A percentile compares a stretch with the other conserved stretches of the same genome.
Evolutionary conservation across 768 basidiomycete species (phyloP).

Genomic region (Tricholoma sp.): DNA sequence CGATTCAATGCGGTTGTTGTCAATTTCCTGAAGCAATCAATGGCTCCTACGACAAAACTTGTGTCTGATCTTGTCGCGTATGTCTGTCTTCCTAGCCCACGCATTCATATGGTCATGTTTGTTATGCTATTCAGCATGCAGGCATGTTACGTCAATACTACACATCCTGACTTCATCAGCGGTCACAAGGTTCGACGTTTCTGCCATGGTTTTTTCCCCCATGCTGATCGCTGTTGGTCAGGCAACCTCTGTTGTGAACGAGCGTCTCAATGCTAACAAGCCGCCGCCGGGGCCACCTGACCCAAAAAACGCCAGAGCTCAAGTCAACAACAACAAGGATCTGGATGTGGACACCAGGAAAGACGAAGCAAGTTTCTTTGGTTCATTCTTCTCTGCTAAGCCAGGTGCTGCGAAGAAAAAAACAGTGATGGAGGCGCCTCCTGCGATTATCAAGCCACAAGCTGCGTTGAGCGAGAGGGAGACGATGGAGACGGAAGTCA

Average conservation of each 20-base stretch:
- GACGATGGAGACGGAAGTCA: conserved; percentile 98
- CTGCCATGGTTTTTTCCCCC: not conserved
- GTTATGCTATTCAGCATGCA: conserved; percentile 65
- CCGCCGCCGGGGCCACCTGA: conserved; percentile 50
- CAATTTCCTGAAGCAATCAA: conserved; percentile 92
- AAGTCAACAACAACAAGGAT: conserved; percentile 90
- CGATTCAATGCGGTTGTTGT: conserved; percentile 95
- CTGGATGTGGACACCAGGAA: conserved; percentile 87
- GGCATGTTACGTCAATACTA: conserved; percentile 98
- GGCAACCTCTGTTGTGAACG: conserved; percentile 87
- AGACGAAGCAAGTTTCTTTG: conserved; percentile 90
- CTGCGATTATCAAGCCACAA: conserved; percentile 83
- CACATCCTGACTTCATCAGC: conserved; percentile 96
- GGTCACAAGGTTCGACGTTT: conserved; percentile 71
- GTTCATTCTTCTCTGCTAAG: conserved; percentile 85
- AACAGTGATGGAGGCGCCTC: conserved; percentile 65
- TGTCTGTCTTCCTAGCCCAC: conserved; percentile 25
- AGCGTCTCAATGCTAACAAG: conserved; percentile 79
- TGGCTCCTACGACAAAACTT: conserved; percentile 93
- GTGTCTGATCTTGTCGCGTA: conserved; percentile 90
- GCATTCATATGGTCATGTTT: not conserved
- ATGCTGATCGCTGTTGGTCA: conserved; percentile 19
- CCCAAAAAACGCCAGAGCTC: conserved; percentile 58
- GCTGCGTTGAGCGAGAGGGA: conserved; percentile 90
- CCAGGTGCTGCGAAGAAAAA: conserved; percentile 55